Conservation (phyloP, 345 rosid species). For the Eucalyptus viminalis region DNA sequence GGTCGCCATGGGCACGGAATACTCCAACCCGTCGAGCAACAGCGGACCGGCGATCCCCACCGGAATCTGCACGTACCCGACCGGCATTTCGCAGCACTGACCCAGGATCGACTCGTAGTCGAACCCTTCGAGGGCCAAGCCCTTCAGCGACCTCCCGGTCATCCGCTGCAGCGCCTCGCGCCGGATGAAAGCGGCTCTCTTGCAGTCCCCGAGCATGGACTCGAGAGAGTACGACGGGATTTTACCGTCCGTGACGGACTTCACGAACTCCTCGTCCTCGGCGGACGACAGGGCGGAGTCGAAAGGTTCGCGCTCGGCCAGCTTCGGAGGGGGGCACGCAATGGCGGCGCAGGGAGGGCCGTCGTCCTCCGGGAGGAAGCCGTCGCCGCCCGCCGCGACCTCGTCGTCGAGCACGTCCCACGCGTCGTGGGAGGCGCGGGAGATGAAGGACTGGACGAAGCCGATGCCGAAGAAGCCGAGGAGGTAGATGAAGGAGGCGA, state of each 20-base stretch:
- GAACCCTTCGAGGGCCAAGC: slow-evolving; percentile 74
- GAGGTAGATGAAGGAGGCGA: slow-evolving; percentile 77
- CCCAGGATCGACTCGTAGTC: slow-evolving; percentile 77
- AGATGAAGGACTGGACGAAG: slow-evolving; percentile 68
- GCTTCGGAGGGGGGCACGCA: slow-evolving; percentile 1
- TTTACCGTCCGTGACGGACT: slow-evolving; percentile 38
- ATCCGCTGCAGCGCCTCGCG: slow-evolving; percentile 74
- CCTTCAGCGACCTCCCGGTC: slow-evolving; percentile 62
- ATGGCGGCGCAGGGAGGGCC: slow-evolving; percentile 11
- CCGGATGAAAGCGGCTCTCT: slow-evolving; percentile 56
- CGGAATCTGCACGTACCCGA: slow-evolving; percentile 87
- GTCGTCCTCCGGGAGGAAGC: slow-evolving; percentile 11
- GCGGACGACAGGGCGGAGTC: slow-evolving; percentile 21
- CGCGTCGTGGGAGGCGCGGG: slow-evolving; percentile 49
- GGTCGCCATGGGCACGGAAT: slow-evolving; percentile 89
- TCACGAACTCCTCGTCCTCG: slow-evolving; percentile 60
- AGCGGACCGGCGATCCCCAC: slow-evolving; percentile 93
- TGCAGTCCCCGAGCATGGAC: slow-evolving; percentile 70
- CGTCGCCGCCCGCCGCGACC: not conserved
- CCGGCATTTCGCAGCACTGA: slow-evolving; percentile 98
- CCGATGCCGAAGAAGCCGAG: slow-evolving; percentile 83
- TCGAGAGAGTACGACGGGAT: slow-evolving; percentile 69
- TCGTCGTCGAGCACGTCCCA: slow-evolving; percentile 42
- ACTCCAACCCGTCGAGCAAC: slow-evolving; percentile 75
- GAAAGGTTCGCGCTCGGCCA: slow-evolving; percentile 13